Conservation (phyloP, 176 grass and related monocot genomes). For the Secale cereale region DNA sequence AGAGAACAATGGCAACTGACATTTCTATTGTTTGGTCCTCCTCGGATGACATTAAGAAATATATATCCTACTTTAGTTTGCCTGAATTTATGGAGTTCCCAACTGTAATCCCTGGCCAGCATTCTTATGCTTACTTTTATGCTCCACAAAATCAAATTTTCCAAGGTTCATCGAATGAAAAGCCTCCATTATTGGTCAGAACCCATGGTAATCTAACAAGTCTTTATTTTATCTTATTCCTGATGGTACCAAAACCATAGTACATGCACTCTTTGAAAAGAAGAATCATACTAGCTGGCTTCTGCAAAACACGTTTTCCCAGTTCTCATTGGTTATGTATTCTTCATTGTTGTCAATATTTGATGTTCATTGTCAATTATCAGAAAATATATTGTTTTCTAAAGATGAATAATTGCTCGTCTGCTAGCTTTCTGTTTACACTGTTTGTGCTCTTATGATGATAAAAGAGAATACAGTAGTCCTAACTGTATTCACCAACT, state of each 20-base stretch:
- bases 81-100: slow-evolving; percentile 84
- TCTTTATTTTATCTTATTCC: background rate
- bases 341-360: background rate
- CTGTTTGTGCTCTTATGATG: background rate
- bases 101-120: slow-evolving; percentile 53
- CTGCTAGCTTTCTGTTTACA: background rate
- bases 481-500: background rate
- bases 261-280: background rate
- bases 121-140: slow-evolving; percentile 93
- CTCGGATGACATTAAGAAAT: slow-evolving; percentile 57
- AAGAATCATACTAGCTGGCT: background rate
- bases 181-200: slow-evolving; percentile 78
- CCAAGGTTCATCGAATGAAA: slow-evolving; percentile 60
- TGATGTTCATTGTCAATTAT: background rate
- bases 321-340: background rate
- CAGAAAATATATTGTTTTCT: background rate
- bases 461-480: background rate
- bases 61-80: slow-evolving; percentile 59
- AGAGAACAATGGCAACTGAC: slow-evolving; percentile 35
- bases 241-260: background rate
- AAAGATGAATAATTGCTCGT: background rate
- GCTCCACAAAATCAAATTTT: slow-evolving; percentile 57
- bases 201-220: slow-evolving; percentile 44
- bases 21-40: slow-evolving; percentile 89
- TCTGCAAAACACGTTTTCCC: background rate